These are phyloP conservation scores for Fragaria nilgerrensis DNA, from an alignment of 306 rosid genomes.

Conservation along the genomic window DNA sequence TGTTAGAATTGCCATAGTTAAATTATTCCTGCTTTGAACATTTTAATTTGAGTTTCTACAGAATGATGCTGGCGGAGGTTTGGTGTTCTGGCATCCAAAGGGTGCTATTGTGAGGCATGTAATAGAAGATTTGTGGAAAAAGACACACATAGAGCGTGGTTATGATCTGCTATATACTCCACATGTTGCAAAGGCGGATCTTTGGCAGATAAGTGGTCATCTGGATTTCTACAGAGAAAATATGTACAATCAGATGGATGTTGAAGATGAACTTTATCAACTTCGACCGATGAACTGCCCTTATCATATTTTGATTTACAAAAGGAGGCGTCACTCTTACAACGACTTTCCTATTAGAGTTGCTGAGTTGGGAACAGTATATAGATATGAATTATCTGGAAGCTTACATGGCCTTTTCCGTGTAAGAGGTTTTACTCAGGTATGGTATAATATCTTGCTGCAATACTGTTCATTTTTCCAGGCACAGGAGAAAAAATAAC, in stretches of 20 bases:
- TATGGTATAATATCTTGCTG: conserved; percentile 24
- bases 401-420: conserved; percentile 97
- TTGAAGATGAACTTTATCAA: conserved; percentile 89
- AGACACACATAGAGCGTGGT: conserved; percentile 64
- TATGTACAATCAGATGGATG: conserved; percentile 91
- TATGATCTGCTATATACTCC: conserved; percentile 93
- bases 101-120: conserved; percentile 90
- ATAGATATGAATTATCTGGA: conserved; percentile 94
- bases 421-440: conserved; percentile 97
- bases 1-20: background rate
- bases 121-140: conserved; percentile 92
- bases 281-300: conserved; percentile 99
- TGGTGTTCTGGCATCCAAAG: conserved; percentile 99
- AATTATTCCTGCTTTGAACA: conserved; percentile 21
- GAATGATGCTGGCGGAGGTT: conserved; percentile 98
- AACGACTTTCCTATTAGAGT: conserved; percentile 84
- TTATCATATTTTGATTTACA: conserved; percentile 83
- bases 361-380: conserved; percentile 95
- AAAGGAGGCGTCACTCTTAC: conserved; percentile 88
- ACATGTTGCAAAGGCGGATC: conserved; percentile 95
- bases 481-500: background rate
- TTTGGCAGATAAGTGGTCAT: conserved; percentile 99
- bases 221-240: conserved; percentile 86
- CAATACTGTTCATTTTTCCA: conserved; percentile 1
- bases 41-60: conserved; percentile 36